phyloP scores from a whole-genome alignment of 495 filamentous ascomycete species.

The Aspergillus cavernicola region DNA sequence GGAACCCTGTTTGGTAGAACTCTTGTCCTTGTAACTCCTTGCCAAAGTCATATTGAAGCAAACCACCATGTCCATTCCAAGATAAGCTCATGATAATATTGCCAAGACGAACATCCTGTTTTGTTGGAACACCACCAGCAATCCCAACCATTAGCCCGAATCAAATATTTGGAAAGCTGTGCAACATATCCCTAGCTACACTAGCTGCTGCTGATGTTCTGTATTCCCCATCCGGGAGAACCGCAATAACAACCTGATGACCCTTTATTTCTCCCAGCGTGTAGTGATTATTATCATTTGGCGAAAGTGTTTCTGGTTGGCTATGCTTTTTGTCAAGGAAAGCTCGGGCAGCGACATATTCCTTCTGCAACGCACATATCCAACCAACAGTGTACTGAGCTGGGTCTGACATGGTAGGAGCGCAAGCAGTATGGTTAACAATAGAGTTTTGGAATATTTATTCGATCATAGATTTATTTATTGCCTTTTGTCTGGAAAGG shows the following conservation, averaged over 20 bases:
- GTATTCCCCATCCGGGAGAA: conserved; percentile 11
- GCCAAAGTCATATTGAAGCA: conserved; percentile 13
- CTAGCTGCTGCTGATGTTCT: conserved; percentile 5
- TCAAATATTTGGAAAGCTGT: conserved; percentile 11
- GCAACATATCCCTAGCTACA: conserved; percentile 4
- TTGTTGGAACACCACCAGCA: conserved; percentile 3
- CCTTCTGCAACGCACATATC: conserved; percentile 12
- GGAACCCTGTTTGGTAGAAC: conserved; percentile 4
- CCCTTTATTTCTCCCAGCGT: conserved; percentile 12
- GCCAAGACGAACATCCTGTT: conserved; percentile 8
- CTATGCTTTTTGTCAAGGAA: conserved; percentile 11
- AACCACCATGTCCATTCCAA: neutral
- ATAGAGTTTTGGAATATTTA: neutral
- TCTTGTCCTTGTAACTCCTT: neutral
- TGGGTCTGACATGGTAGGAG: neutral
- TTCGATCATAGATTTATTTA: neutral
- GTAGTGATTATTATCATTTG: conserved; percentile 16
- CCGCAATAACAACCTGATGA: conserved; percentile 12
- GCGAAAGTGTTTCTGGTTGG: conserved; percentile 1
- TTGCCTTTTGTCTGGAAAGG: too few species aligned
- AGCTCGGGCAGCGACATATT: conserved; percentile 13
- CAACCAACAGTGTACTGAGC: conserved; percentile 14
- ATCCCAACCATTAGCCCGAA: conserved; percentile 15
- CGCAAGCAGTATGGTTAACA: too few species aligned
- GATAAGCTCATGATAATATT: conserved; percentile 8